A percentile compares a stretch with the other conserved stretches of the same genome.
Conservation (phyloP, 768 basidiomycete species). For the Tubosaeta brunneosetosa region DNA sequence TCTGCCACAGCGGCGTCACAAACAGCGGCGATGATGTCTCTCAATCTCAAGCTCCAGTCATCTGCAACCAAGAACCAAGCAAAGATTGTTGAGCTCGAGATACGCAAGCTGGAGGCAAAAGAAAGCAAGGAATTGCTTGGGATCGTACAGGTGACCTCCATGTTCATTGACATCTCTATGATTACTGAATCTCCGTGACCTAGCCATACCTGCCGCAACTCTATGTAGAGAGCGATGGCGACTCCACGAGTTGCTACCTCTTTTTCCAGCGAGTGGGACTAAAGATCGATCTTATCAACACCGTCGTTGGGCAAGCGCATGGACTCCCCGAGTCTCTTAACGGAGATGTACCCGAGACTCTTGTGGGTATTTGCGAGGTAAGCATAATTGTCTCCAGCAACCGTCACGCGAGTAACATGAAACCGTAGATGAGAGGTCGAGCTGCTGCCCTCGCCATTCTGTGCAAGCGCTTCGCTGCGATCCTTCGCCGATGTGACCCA, state of each 20-base stretch:
- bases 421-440: slow-evolving; percentile 70
- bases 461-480: slow-evolving; percentile 85
- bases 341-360: slow-evolving; percentile 71
- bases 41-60: slow-evolving; percentile 92
- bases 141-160: slow-evolving; percentile 67
- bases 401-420: background rate
- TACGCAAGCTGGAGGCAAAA: slow-evolving; percentile 77
- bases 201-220: slow-evolving; percentile 89
- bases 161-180: background rate
- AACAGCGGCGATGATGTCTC: slow-evolving; percentile 88
- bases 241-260: slow-evolving; percentile 84
- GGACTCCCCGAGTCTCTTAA: slow-evolving; percentile 82
- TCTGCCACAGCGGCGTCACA: slow-evolving; percentile 81
- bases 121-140: slow-evolving; percentile 75
- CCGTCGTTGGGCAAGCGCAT: slow-evolving; percentile 76
- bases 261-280: slow-evolving; percentile 87
- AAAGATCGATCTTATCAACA: slow-evolving; percentile 86
- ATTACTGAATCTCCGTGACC: background rate
- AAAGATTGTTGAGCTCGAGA: slow-evolving; percentile 82
- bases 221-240: slow-evolving; percentile 85
- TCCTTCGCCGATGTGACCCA: slow-evolving; percentile 76
- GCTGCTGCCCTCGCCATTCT: slow-evolving; percentile 75
- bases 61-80: slow-evolving; percentile 88
- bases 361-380: slow-evolving; percentile 96
- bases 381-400: slow-evolving; percentile 12